Evolutionary conservation across 2,329 filamentous ascomycete species (phyloP).

Genomic region (Alternaria solani): DNA sequence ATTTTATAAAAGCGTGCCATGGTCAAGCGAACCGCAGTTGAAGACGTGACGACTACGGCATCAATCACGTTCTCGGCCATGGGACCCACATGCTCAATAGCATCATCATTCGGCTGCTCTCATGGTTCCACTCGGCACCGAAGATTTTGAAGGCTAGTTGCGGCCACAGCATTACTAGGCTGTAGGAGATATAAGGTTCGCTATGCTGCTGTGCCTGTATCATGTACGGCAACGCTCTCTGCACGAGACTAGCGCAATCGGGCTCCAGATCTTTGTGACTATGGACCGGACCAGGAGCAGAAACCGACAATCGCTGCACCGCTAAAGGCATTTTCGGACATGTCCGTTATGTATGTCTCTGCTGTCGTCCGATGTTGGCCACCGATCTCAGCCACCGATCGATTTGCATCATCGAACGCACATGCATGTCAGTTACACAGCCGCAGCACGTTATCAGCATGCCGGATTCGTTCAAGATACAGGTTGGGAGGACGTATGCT

Average conservation of each 20-base stretch:
- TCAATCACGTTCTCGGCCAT: background rate
- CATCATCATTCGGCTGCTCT: background rate
- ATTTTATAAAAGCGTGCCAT: conserved; percentile 11
- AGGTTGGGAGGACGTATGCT: conserved; percentile 25
- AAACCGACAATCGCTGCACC: background rate
- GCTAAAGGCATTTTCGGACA: background rate
- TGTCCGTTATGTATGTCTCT: background rate
- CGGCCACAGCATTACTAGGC: conserved; percentile 30
- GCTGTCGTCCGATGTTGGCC: conserved; percentile 32
- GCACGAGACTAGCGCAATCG: conserved; percentile 13
- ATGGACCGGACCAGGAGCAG: conserved; percentile 3
- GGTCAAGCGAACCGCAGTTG: conserved; percentile 4
- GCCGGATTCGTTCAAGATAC: conserved; percentile 23
- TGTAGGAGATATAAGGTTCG: conserved; percentile 18
- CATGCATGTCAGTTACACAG: conserved; percentile 20
- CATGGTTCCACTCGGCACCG: conserved; percentile 22
- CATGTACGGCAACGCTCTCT: conserved; percentile 13
- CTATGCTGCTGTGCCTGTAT: conserved; percentile 32
- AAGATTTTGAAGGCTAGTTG: conserved; percentile 33
- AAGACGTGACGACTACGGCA: no score
- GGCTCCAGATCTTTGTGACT: background rate
- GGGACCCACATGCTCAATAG: background rate
- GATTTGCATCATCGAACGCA: conserved; percentile 34
- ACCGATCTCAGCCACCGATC: conserved; percentile 38
- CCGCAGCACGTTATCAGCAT: conserved; percentile 36